Base-by-base conservation (phyloP, 2,329 filamentous ascomycete genomes). In the Apiospora pterosperma region DNA sequence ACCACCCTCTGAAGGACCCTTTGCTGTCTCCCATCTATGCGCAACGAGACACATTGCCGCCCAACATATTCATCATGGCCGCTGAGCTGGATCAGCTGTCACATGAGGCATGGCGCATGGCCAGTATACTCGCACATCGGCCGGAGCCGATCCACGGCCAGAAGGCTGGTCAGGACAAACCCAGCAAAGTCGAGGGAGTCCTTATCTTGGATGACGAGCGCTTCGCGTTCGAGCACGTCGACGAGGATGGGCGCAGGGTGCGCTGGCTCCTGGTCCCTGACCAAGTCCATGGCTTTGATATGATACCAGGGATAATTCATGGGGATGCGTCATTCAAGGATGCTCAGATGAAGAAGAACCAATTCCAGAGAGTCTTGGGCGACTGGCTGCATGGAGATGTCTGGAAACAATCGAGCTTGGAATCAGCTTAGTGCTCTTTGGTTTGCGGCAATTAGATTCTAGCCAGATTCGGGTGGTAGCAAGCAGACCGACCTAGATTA, bases 31-130 rank as follows among this genome's bases (percentile, higher is more conserved):
- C 82, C 0, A 64, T 66, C 25, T 77, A 71, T 41, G 72, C 74
- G 5, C 58, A 68, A 12, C 71, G 74, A 19, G 72, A 76, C 16
- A 44, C 67, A 25, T 71, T 84, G 36, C 82, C 82, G 5, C 70
- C 69, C 21, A 73, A 78, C 55, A 72, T 84, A 4, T 84, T 81
- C 66, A 69, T 82, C 38, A 66, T 84, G 7, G 79, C 72, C 0
- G 76, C 76, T 16, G 80, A 84, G 73, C 75, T 81, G 63, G 83
- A 85, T 69, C 77, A 82, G 71, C 69, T 83, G 16, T 77, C 76
- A 1, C 73, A 77, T 38, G 83, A 84, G 70, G 75, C 68, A 10
- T 80, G 76, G 76, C 68, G 75, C 34, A 70, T 80, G 71, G 76
- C 76, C 25, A 75, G 72, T 63, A 72, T 69, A 59, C 64, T 81